phyloP scores from a whole-genome alignment of 352 stramenopile species.

The Phytophthora sp. region DNA sequence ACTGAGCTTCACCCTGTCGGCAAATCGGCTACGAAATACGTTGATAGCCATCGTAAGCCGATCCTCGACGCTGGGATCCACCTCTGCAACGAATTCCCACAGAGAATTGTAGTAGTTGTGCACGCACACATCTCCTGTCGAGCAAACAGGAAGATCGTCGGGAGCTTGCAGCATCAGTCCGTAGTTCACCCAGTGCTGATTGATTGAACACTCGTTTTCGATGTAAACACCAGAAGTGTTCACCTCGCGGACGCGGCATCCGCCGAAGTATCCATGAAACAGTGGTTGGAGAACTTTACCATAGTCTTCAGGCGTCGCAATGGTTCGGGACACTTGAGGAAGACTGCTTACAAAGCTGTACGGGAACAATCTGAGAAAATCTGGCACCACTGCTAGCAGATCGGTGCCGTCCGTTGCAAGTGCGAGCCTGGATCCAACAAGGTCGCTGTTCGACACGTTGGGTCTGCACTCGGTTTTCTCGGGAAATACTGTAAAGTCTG shows the following conservation, averaged over 20 bases:
- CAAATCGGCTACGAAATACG: constrained; percentile 16
- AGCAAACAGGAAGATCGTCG: constrained; percentile 16
- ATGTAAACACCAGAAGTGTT: constrained; percentile 16
- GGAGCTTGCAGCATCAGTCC: constrained; percentile 19
- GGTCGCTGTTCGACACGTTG: constrained; percentile 4
- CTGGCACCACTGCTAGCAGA: constrained; percentile 1
- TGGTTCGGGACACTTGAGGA: not conserved
- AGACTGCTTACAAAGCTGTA: constrained; percentile 10
- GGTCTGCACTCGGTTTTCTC: constrained; percentile 11
- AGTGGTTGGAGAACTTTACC: constrained; percentile 2
- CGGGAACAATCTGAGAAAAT: constrained; percentile 15
- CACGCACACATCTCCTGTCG: constrained; percentile 13
- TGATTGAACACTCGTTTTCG: constrained; percentile 3
- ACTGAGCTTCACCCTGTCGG: constrained; percentile 16
- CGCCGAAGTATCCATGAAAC: constrained; percentile 20
- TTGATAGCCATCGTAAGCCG: not conserved
- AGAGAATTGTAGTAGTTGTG: constrained; percentile 31
- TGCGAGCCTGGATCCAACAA: constrained; percentile 5
- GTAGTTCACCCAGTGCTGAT: constrained; percentile 15
- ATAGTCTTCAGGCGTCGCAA: not conserved
- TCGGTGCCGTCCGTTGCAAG: constrained; percentile 8
- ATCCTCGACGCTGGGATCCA: not conserved
- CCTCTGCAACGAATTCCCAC: constrained; percentile 6
- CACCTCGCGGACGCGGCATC: constrained; percentile 11
- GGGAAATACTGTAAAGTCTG: constrained; percentile 19